A percentile compares a stretch with the other conserved stretches of the same genome.
phyloP scores from a whole-genome alignment of 768 basidiomycete species.

The Psilocybe cyanescens region DNA sequence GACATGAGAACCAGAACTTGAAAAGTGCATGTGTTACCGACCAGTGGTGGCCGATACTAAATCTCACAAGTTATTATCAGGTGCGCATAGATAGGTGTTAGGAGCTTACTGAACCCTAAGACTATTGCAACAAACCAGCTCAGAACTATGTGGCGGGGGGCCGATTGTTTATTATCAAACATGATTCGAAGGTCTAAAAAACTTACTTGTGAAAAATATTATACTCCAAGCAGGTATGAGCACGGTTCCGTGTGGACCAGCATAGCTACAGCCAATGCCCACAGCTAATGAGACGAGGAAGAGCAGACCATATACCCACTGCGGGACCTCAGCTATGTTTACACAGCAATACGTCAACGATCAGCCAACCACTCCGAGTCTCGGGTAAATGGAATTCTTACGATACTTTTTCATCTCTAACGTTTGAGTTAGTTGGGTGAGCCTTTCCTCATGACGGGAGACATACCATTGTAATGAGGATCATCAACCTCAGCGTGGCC shows the following conservation, averaged over 20 bases:
- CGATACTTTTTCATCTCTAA: slow-evolving; percentile 54
- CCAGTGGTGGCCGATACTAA: slow-evolving; percentile 24
- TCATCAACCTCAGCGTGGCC: slow-evolving; percentile 48
- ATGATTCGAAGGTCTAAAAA: background rate
- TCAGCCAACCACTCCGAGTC: too few relatives aligned
- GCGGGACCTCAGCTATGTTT: slow-evolving; percentile 46
- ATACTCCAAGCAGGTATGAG: slow-evolving; percentile 60
- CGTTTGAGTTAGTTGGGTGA: background rate
- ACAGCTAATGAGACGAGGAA: slow-evolving; percentile 50
- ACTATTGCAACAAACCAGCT: slow-evolving; percentile 40
- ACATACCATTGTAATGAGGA: slow-evolving; percentile 49
- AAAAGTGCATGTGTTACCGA: background rate
- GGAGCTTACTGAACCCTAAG: slow-evolving; percentile 43
- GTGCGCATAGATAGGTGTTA: slow-evolving; percentile 2
- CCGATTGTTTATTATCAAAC: background rate
- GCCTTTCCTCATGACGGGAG: background rate
- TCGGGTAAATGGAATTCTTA: slow-evolving; percentile 12
- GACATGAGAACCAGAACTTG: background rate
- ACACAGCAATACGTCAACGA: background rate
- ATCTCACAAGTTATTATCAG: background rate
- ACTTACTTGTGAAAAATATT: slow-evolving; percentile 48
- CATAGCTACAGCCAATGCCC: slow-evolving; percentile 51
- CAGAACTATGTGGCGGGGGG: slow-evolving; percentile 18
- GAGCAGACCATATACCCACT: slow-evolving; percentile 51
- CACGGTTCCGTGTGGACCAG: slow-evolving; percentile 36